Base-by-base conservation (phyloP, 1,139 yeast genomes). In the Entelexis paramagnoliae region DNA sequence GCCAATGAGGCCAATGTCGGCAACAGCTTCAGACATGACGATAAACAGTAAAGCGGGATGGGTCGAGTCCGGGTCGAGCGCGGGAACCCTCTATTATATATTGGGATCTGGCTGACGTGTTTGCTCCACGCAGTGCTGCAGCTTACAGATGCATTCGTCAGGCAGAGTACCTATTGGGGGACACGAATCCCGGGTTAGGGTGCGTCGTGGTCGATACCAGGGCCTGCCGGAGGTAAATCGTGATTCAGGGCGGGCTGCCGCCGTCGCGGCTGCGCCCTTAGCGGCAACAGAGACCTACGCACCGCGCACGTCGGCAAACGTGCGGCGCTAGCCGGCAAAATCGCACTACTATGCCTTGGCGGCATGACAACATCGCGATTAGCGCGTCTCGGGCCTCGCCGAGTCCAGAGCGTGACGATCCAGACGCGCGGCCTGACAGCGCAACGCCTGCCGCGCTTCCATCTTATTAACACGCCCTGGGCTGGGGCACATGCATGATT, bases 1-100 rank as follows among this genome's bases (percentile, higher is more conserved):
- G 70, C 98, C 98, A 68, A 91, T 89, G 73, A 91, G 86, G 73
- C 97, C 98, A 74, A 91, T 81, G 82, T 91, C 98, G 79, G 91
- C 94, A 70, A 87, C 80, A 53, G 61, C 55, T 49, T 55, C 46
- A 33, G 56, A 49, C 58, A 55, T 55, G 36, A 22, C 35, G 42
- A 22, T n/a, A 42, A 22, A 26, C 17, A 19, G 13, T 4, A 10
- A 33, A 11, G n/a, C 17, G 39, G 16, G 39, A 40, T 20, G 32
- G 16, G 22, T 19, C 2, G 30, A 35, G 6, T 17, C 39, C 24
- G 3, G n/a, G 26, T 13, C 24, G 10, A 9, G 24, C n/a, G 24
- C 39, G 39, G 34, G 41, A 36, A 36, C 41, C 41, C 41, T 36
- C 6, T 20, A 20, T 36, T 35, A 36, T 47, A 47, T 47, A 47